Conservation (phyloP, 2,329 filamentous ascomycete species). For the Trichoderma aggressivum region DNA sequence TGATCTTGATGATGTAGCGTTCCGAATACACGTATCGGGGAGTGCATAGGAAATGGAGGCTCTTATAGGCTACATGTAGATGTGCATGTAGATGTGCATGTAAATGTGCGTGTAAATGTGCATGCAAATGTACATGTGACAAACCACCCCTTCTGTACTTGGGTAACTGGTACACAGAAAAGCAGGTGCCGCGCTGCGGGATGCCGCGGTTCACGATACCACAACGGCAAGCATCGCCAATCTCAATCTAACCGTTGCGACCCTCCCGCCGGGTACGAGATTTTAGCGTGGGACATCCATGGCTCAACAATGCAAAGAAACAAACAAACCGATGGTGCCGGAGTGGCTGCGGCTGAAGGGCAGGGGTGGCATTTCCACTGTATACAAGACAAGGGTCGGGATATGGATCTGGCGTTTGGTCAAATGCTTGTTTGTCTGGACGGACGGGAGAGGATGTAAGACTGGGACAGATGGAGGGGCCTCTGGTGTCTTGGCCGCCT, state of each 20-base stretch:
- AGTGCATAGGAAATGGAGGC: background rate
- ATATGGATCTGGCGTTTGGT: background rate
- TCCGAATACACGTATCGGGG: background rate
- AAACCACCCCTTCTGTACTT: background rate
- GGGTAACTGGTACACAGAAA: background rate
- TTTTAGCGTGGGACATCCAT: background rate
- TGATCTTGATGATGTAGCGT: background rate
- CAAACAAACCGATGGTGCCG: background rate
- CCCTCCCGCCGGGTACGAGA: background rate
- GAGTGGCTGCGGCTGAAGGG: slow-evolving; percentile 14
- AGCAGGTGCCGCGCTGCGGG: background rate
- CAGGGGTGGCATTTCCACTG: slow-evolving; percentile 3
- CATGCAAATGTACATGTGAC: no score
- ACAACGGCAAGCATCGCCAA: background rate
- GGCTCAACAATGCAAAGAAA: background rate
- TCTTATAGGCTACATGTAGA: background rate
- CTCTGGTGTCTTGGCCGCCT: background rate
- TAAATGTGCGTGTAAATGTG: no score
- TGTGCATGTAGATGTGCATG: background rate
- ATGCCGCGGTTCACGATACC: background rate
- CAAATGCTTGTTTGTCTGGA: background rate
- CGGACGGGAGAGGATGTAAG: background rate
- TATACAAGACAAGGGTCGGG: background rate
- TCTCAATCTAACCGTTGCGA: background rate
- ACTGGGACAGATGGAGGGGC: background rate